These are phyloP conservation scores for Bruguiera hainesii DNA, from an alignment of 441 rosid species.

Conservation along the genomic window DNA sequence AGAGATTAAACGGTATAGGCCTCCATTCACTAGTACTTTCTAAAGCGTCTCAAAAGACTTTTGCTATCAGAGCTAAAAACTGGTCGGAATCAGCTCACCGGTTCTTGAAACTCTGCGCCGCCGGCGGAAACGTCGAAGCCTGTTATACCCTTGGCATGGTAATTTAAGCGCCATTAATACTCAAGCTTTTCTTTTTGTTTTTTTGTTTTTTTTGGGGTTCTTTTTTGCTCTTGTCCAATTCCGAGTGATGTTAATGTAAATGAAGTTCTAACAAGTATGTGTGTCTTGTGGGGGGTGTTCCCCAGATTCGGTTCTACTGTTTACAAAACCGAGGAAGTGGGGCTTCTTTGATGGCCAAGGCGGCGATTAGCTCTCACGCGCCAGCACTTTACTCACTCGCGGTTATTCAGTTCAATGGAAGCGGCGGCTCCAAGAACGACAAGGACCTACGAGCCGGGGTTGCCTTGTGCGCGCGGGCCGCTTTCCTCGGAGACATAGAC, in stretches of 20 bases:
- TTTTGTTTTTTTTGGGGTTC: neutral
- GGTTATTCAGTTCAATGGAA: constrained; percentile 90
- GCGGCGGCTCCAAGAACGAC: constrained; percentile 87
- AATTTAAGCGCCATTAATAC: neutral
- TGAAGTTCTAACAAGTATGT: neutral
- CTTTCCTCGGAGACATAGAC: constrained; percentile 79
- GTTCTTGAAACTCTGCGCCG: constrained; percentile 71
- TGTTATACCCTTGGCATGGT: constrained; percentile 94
- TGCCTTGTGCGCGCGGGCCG: constrained; percentile 85
- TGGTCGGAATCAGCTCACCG: constrained; percentile 83
- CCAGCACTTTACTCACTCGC: constrained; percentile 78
- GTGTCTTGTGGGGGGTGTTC: neutral
- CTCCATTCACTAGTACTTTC: constrained; percentile 48
- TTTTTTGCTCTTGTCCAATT: neutral
- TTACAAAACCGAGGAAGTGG: constrained; percentile 85
- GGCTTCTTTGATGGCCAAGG: constrained; percentile 91
- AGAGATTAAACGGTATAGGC: constrained; percentile 63
- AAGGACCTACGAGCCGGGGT: constrained; percentile 91
- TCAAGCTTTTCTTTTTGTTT: neutral
- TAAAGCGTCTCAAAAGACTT: constrained; percentile 50
- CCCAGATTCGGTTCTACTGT: constrained; percentile 93
- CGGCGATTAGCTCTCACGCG: constrained; percentile 84
- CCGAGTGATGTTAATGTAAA: neutral
- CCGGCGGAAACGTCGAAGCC: constrained; percentile 83
- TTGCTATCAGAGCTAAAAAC: constrained; percentile 56